phyloP scores from a whole-genome alignment of 805 yeast genomes.

The Nakazawaea anatomiae region DNA sequence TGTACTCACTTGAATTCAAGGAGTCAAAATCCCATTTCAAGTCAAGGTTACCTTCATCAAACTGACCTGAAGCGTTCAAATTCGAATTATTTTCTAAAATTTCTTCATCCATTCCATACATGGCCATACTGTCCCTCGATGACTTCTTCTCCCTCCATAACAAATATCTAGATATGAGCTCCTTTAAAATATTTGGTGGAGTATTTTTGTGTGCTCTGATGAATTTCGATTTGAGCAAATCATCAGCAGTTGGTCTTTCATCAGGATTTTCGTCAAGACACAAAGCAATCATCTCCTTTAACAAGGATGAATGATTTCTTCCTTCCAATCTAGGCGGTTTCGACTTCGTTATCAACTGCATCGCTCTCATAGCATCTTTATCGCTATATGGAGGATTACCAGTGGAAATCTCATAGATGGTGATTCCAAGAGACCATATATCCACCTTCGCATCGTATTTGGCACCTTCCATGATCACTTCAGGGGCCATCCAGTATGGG shows the following conservation, averaged over 20 bases:
- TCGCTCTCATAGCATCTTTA: slow-evolving; percentile 89
- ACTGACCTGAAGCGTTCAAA: slow-evolving; percentile 13
- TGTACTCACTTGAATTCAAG: slow-evolving; percentile 65
- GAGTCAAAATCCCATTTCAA: slow-evolving; percentile 92
- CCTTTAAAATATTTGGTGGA: slow-evolving; percentile 60
- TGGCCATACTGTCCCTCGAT: slow-evolving; percentile 42
- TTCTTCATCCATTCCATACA: slow-evolving; percentile 35
- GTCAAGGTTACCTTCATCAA: slow-evolving; percentile 28
- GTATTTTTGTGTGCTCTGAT: slow-evolving; percentile 55
- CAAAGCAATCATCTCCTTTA: slow-evolving; percentile 85
- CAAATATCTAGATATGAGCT: slow-evolving; percentile 66
- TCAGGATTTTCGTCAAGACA: slow-evolving; percentile 93
- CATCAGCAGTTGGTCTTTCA: slow-evolving; percentile 85
- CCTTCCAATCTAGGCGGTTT: slow-evolving; percentile 96
- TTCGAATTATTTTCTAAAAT: slow-evolving; percentile 15
- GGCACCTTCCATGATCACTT: slow-evolving; percentile 88
- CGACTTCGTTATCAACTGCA: slow-evolving; percentile 87
- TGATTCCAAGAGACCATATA: slow-evolving; percentile 95
- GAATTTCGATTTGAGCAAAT: slow-evolving; percentile 67
- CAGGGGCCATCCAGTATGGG: slow-evolving; percentile 99
- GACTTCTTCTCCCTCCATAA: slow-evolving; percentile 69
- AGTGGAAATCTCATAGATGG: slow-evolving; percentile 89
- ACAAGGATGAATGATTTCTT: slow-evolving; percentile 61
- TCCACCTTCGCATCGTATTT: slow-evolving; percentile 89
- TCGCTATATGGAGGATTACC: slow-evolving; percentile 98